Evolutionary conservation across 305 asterid genomes (phyloP).

Genomic region (Andrographis paniculata): DNA sequence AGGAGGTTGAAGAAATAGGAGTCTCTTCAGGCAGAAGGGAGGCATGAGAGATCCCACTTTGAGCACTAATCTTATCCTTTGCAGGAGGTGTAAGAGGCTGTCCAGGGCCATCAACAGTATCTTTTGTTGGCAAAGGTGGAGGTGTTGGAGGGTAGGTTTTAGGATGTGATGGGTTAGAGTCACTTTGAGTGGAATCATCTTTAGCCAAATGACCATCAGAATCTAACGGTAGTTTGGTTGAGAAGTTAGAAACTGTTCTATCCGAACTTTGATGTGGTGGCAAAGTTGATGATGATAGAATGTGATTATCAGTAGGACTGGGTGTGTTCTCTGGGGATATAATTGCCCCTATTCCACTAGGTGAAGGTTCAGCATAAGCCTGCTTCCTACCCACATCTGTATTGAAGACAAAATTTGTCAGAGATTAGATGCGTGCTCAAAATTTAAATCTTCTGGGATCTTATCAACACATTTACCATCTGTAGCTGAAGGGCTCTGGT

Average conservation of each 20-base stretch:
- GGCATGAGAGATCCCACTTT: constrained; percentile 22
- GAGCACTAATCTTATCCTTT: constrained; percentile 28
- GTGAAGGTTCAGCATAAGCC: not conserved
- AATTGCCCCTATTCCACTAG: constrained; percentile 23
- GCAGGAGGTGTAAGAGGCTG: constrained; percentile 26
- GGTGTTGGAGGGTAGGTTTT: constrained; percentile 26
- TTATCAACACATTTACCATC: constrained; percentile 10
- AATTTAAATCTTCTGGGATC: not conserved
- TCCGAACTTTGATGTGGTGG: constrained; percentile 24
- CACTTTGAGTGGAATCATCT: constrained; percentile 24
- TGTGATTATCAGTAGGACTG: constrained; percentile 25
- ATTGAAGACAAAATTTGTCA: not conserved
- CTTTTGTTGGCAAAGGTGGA: constrained; percentile 29
- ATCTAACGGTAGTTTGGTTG: too few relatives aligned
- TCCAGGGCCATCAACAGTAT: constrained; percentile 23
- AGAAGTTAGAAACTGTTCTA: too few relatives aligned
- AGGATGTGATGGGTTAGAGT: constrained; percentile 23
- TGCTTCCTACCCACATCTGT: not conserved
- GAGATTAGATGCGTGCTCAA: not conserved
- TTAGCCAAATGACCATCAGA: too few relatives aligned
- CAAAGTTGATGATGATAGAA: constrained; percentile 26
- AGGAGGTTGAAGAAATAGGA: constrained; percentile 26
- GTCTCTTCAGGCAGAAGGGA: constrained; percentile 22
- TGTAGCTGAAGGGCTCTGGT: constrained; percentile 27
- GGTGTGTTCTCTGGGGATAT: constrained; percentile 20